Evolutionary conservation across 1,284 basidiomycete species (phyloP).

Genomic region (Apiotrichum gracile): DNA sequence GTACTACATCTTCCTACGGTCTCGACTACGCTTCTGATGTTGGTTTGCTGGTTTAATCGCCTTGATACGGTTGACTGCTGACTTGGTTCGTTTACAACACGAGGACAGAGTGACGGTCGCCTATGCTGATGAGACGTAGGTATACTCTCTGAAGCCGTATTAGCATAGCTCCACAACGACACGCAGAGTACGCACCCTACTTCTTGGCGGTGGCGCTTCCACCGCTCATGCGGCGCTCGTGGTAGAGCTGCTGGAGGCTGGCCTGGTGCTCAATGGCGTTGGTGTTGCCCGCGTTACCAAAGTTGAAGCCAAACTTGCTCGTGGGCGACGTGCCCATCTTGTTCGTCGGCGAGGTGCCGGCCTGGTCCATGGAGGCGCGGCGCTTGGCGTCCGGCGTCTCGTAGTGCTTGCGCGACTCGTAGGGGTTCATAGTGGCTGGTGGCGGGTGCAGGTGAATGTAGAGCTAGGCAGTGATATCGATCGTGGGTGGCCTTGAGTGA

Average conservation of each 20-base stretch:
- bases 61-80: no score
- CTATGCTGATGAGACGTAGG: no score
- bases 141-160: no score
- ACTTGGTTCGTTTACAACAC: no score
- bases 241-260: neutral
- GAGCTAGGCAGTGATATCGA: neutral
- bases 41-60: no score
- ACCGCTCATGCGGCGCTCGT: conserved; percentile 1
- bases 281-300: no score
- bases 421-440: neutral
- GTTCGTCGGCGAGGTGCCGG: neutral
- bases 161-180: conserved; percentile 6
- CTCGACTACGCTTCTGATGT: no score
- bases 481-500: neutral
- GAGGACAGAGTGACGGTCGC: no score
- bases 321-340: no score
- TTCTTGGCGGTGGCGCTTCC: conserved; percentile 1
- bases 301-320: neutral
- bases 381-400: neutral
- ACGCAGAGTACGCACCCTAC: conserved; percentile 7
- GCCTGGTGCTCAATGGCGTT: neutral
- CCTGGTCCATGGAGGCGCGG: neutral
- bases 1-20: no score
- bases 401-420: neutral
- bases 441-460: neutral